phyloP scores from a whole-genome alignment of 2,329 filamentous ascomycete species.

The Zymoseptoria pseudotritici region DNA sequence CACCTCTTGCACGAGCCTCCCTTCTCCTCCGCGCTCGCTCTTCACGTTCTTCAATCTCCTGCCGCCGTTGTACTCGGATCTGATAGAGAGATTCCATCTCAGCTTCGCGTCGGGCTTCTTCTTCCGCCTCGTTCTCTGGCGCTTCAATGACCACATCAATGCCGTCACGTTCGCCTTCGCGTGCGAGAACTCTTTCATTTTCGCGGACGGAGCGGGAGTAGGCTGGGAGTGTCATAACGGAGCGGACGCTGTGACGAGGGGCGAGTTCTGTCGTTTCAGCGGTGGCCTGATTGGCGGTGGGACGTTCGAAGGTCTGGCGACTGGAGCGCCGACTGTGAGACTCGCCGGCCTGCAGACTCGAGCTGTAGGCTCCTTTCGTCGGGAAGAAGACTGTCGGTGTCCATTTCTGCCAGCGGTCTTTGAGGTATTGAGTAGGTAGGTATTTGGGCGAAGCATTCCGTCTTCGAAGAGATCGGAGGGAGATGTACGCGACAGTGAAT shows the following conservation, averaged over 20 bases:
- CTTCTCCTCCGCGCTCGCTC: constrained; percentile 61
- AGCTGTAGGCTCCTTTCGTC: constrained; percentile 25
- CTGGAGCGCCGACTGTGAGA: not conserved
- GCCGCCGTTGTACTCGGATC: constrained; percentile 69
- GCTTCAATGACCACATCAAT: constrained; percentile 86
- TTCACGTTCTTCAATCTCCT: constrained; percentile 69
- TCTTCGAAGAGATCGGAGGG: constrained; percentile 12
- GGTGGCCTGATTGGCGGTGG: constrained; percentile 17
- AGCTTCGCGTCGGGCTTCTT: constrained; percentile 70
- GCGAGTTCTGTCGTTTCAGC: constrained; percentile 17
- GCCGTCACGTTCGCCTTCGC: constrained; percentile 84
- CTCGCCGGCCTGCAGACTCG: constrained; percentile 20
- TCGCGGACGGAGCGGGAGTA: constrained; percentile 68
- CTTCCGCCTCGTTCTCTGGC: constrained; percentile 70
- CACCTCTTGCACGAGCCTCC: constrained; percentile 65
- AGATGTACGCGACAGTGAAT: constrained; percentile 4
- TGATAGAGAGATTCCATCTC: constrained; percentile 93
- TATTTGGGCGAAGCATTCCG: constrained; percentile 24
- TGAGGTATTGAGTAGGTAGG: constrained; percentile 27
- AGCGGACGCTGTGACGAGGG: constrained; percentile 59
- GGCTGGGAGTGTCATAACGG: constrained; percentile 86
- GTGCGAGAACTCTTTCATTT: constrained; percentile 73
- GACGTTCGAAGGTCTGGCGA: not conserved
- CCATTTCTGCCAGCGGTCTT: constrained; percentile 29
- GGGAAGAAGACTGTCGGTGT: constrained; percentile 16